Conservation (phyloP, 2,329 filamentous ascomycete genomes). For the Periconia macrospinosa region DNA sequence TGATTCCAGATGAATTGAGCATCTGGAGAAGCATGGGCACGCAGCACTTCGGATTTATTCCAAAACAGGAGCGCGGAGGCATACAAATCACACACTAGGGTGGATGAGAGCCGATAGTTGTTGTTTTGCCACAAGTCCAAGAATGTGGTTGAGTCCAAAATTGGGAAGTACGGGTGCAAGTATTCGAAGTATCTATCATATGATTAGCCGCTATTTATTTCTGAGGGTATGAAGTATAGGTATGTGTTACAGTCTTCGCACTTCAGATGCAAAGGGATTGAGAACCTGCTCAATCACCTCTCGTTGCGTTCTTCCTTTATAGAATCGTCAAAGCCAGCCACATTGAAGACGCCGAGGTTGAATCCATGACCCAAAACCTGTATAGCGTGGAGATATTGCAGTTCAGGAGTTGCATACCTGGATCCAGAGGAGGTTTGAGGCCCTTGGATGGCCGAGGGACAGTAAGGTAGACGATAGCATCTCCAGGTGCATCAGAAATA, state of each 20-base stretch:
- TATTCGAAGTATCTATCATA: constrained; percentile 10
- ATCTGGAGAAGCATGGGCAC: constrained; percentile 11
- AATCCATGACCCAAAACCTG: too few relatives aligned
- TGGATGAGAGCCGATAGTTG: constrained; percentile 15
- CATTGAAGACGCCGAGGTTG: too few relatives aligned
- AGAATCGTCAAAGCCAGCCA: too few relatives aligned
- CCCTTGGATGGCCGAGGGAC: constrained; percentile 18
- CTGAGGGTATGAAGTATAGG: not conserved
- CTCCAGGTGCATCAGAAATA: constrained; percentile 14
- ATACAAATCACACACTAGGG: constrained; percentile 20
- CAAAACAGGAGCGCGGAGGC: constrained; percentile 17
- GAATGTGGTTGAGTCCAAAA: constrained; percentile 19
- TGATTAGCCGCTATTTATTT: not conserved
- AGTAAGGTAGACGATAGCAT: constrained; percentile 21
- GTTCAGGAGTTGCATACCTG: constrained; percentile 1
- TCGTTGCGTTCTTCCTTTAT: constrained; percentile 7
- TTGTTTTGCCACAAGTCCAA: constrained; percentile 14
- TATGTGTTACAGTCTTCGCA: constrained; percentile 7
- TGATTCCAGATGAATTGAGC: constrained; percentile 22
- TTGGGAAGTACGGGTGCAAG: constrained; percentile 22
- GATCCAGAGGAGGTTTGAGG: constrained; percentile 11
- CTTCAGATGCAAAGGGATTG: constrained; percentile 7
- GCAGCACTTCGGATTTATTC: constrained; percentile 12
- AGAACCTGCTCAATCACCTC: constrained; percentile 22
- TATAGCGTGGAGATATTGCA: too few relatives aligned